Conservation (phyloP, 192 early-diverging fungal species). For the Phycomyces blakesleeanus region DNA sequence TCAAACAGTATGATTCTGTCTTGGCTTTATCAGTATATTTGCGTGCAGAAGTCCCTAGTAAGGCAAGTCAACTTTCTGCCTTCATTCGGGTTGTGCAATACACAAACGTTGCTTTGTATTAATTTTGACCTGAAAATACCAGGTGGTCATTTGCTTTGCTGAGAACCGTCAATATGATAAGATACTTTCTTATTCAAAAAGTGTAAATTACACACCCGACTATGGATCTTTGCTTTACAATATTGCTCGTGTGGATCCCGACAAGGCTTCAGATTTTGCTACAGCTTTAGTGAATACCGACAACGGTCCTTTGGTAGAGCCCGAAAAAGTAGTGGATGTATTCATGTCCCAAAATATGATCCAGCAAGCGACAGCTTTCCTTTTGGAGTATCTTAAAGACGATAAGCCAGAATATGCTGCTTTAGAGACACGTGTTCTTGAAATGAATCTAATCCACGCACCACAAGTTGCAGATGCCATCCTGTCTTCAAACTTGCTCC, state of each 20-base stretch:
- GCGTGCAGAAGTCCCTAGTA: conserved; percentile 88
- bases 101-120: no score
- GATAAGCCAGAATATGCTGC: conserved; percentile 87
- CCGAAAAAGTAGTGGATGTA: conserved; percentile 90
- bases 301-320: conserved; percentile 71
- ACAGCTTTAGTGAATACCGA: conserved; percentile 81
- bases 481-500: conserved; percentile 91
- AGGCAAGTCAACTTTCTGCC: conserved; percentile 31
- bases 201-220: conserved; percentile 90
- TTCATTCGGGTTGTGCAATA: no score
- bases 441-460: conserved; percentile 96
- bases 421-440: conserved; percentile 90
- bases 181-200: conserved; percentile 92
- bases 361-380: conserved; percentile 94
- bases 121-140: no score
- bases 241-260: conserved; percentile 86
- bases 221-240: conserved; percentile 87
- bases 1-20: conserved; percentile 84
- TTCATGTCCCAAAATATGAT: conserved; percentile 90
- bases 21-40: conserved; percentile 95
- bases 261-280: conserved; percentile 94
- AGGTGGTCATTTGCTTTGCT: conserved; percentile 92
- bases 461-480: conserved; percentile 99
- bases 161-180: conserved; percentile 95
- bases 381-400: conserved; percentile 94